These are phyloP conservation scores for Saccharum spontaneum DNA, from an alignment of 176 grass and related monocot genomes.

Conservation along the genomic window DNA sequence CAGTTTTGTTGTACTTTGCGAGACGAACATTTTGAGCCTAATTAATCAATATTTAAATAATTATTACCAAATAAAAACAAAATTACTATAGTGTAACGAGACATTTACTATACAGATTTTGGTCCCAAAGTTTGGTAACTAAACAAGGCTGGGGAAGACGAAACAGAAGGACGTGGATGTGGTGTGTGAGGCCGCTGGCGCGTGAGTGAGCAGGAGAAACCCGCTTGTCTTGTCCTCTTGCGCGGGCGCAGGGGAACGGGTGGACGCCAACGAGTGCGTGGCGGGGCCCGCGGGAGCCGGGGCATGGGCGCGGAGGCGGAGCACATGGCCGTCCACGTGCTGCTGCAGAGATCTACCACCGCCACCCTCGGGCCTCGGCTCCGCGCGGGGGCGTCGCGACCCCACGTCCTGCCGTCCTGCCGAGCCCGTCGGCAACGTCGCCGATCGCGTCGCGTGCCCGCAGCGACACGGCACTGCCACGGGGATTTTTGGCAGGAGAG, in stretches of 20 bases:
- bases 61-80: too few relatives aligned
- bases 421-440: too few relatives aligned
- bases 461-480: neutral
- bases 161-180: neutral
- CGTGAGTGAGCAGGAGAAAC: neutral
- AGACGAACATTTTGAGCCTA: too few relatives aligned
- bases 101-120: too few relatives aligned
- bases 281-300: too few relatives aligned
- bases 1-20: too few relatives aligned
- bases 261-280: too few relatives aligned
- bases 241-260: neutral
- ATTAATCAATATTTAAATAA: too few relatives aligned
- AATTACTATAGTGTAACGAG: too few relatives aligned
- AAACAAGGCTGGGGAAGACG: neutral
- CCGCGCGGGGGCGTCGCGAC: neutral
- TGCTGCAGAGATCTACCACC: neutral
- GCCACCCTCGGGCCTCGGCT: neutral
- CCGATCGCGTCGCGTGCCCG: neutral
- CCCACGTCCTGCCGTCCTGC: too few relatives aligned
- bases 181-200: neutral
- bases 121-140: too few relatives aligned
- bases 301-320: too few relatives aligned
- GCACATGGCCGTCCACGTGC: slow-evolving; percentile 51
- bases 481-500: neutral
- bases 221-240: neutral